phyloP scores from a whole-genome alignment of 2,329 filamentous ascomycete species.

The Aspergillus alliaceus region DNA sequence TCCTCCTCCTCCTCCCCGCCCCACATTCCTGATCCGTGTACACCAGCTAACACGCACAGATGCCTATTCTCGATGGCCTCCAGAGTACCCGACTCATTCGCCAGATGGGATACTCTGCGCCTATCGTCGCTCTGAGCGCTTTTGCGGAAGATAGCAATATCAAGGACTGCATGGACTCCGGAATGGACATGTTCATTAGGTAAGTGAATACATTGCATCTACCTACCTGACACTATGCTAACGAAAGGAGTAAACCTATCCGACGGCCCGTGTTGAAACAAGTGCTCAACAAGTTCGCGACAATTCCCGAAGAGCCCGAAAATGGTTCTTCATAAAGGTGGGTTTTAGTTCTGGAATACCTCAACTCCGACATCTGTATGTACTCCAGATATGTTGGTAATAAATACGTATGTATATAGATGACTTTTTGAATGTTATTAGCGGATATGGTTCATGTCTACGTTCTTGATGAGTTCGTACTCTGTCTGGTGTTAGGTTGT shows the following conservation, averaged over 20 bases:
- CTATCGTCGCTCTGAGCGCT: constrained; percentile 87
- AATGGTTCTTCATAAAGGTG: background rate
- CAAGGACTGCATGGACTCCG: constrained; percentile 80
- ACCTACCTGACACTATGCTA: background rate
- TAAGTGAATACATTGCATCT: background rate
- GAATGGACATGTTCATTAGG: constrained; percentile 86
- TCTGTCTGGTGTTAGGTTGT: no score
- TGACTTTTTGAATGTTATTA: background rate
- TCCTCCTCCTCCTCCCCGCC: no score
- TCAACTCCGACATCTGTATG: background rate
- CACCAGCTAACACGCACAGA: constrained; percentile 44
- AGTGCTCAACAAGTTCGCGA: constrained; percentile 75
- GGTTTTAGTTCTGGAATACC: background rate
- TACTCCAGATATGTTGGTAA: background rate
- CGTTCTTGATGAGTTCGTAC: no score
- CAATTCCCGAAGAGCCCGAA: constrained; percentile 68
- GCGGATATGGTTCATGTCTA: no score
- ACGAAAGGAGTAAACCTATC: constrained; percentile 58
- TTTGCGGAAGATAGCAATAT: constrained; percentile 90
- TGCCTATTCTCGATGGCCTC: constrained; percentile 89
- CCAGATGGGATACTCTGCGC: constrained; percentile 79
- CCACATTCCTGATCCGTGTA: no score
- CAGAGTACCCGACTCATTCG: constrained; percentile 84
- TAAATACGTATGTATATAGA: background rate
- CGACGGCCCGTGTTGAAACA: constrained; percentile 81